Percentiles rank a stretch among this genome's conserved stretches.
phyloP scores from a whole-genome alignment of 2,329 filamentous ascomycete species.

The Curvularia hawaiiensis region DNA sequence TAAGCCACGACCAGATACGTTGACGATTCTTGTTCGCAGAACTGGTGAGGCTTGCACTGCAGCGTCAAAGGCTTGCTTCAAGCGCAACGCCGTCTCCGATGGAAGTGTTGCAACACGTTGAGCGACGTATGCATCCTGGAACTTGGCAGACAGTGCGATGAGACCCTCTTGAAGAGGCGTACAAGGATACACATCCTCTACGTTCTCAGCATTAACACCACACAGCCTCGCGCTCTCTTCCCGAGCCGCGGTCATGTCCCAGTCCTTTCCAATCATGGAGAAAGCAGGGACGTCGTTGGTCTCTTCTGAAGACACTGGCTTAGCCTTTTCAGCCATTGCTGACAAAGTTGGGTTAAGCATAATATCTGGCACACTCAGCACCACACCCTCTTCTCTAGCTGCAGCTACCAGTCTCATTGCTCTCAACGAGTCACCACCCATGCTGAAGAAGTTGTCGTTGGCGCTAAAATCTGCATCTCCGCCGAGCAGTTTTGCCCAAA shows the following conservation, averaged over 20 bases:
- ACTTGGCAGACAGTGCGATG: conserved; percentile 48
- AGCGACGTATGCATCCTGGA: conserved; percentile 46
- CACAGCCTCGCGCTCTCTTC: conserved; percentile 47
- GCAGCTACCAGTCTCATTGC: conserved; percentile 63
- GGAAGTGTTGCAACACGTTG: conserved; percentile 44
- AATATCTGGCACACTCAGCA: conserved; percentile 61
- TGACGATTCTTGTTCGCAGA: conserved; percentile 49
- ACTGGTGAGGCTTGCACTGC: conserved; percentile 41
- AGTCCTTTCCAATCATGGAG: conserved; percentile 36
- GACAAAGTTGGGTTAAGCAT: conserved; percentile 56
- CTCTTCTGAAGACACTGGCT: conserved; percentile 22
- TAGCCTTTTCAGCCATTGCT: conserved; percentile 52
- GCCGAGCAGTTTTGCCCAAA: conserved; percentile 43
- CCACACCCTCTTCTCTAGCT: conserved; percentile 55
- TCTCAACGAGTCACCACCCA: conserved; percentile 58
- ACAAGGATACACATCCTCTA: conserved; percentile 52
- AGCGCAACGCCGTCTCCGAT: conserved; percentile 37
- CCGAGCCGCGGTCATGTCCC: conserved; percentile 40
- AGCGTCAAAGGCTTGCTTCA: conserved; percentile 47
- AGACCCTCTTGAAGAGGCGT: conserved; percentile 51
- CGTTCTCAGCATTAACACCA: conserved; percentile 21
- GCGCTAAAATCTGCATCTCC: conserved; percentile 41
- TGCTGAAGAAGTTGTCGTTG: conserved; percentile 52
- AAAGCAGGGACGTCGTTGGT: conserved; percentile 38
- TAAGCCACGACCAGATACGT: conserved; percentile 44